phyloP scores from a whole-genome alignment of 768 basidiomycete genomes.

The Phaeotremella skinneri region DNA sequence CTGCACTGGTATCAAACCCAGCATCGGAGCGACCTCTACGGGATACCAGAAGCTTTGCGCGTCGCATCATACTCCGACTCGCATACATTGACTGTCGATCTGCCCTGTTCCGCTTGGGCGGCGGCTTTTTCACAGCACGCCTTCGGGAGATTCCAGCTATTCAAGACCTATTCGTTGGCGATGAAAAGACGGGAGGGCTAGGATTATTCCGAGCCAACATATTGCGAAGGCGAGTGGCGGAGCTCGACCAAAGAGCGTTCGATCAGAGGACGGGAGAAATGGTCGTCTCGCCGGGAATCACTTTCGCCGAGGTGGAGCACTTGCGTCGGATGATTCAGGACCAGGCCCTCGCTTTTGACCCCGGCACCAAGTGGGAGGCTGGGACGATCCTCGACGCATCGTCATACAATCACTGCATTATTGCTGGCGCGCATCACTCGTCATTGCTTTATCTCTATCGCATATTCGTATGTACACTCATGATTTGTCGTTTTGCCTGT shows the following conservation, averaged over 20 bases:
- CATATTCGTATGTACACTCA: not conserved
- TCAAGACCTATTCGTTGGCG: not conserved
- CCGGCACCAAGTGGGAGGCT: not conserved
- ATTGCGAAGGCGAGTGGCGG: not conserved
- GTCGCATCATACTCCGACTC: not conserved
- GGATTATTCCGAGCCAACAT: not conserved
- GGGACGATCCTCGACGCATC: conserved; percentile 5
- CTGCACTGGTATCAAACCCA: not conserved
- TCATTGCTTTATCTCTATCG: conserved; percentile 4
- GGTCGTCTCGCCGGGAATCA: not conserved
- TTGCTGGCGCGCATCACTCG: conserved; percentile 1
- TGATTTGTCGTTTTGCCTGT: too few species aligned
- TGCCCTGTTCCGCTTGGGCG: conserved; percentile 5
- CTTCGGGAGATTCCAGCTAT: not conserved
- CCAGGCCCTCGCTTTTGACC: not conserved
- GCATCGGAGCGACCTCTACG: not conserved
- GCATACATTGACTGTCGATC: conserved; percentile 2
- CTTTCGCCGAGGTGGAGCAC: not conserved
- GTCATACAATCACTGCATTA: conserved; percentile 7
- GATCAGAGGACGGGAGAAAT: not conserved
- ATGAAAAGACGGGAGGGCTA: not conserved
- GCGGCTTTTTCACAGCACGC: not conserved
- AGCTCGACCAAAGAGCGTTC: not conserved
- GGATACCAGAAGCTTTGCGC: not conserved
- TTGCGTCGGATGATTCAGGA: not conserved